Percentiles rank a stretch among this genome's conserved stretches.
These are phyloP conservation scores for Gossypium laxum DNA, from an alignment of 441 rosid genomes.

Conservation along the genomic window DNA sequence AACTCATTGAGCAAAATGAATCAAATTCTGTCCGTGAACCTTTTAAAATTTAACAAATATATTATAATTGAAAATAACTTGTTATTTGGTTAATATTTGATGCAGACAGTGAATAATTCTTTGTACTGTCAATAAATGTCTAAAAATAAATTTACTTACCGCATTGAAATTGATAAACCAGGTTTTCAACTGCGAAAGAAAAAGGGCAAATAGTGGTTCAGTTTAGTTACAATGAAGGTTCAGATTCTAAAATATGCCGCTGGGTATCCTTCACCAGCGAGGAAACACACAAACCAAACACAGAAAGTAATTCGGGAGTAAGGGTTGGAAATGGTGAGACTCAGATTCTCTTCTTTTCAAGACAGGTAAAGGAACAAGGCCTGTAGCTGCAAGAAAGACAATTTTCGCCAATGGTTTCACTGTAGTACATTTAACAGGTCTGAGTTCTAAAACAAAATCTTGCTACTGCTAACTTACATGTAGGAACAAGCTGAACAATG, in stretches of 20 bases:
- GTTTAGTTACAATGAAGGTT: not conserved
- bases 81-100: too few relatives aligned
- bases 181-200: too few relatives aligned
- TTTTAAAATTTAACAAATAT: too few relatives aligned
- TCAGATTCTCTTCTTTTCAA: conserved; percentile 58
- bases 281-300: not conserved
- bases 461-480: not conserved
- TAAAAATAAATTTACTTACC: too few relatives aligned
- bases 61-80: too few relatives aligned
- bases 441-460: not conserved
- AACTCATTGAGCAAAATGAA: too few relatives aligned
- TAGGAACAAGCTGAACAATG: not conserved
- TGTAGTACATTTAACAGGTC: not conserved
- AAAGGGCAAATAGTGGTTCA: too few relatives aligned
- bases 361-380: conserved; percentile 19
- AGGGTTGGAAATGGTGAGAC: conserved; percentile 23
- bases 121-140: too few relatives aligned
- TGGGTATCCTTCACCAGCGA: not conserved
- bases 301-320: not conserved
- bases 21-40: too few relatives aligned
- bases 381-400: conserved; percentile 36
- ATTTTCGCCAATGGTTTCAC: conserved; percentile 22
- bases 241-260: not conserved
- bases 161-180: too few relatives aligned
- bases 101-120: too few relatives aligned